Base-by-base conservation (phyloP, 306 rosid genomes). In the Luffa aegyptiaca region DNA sequence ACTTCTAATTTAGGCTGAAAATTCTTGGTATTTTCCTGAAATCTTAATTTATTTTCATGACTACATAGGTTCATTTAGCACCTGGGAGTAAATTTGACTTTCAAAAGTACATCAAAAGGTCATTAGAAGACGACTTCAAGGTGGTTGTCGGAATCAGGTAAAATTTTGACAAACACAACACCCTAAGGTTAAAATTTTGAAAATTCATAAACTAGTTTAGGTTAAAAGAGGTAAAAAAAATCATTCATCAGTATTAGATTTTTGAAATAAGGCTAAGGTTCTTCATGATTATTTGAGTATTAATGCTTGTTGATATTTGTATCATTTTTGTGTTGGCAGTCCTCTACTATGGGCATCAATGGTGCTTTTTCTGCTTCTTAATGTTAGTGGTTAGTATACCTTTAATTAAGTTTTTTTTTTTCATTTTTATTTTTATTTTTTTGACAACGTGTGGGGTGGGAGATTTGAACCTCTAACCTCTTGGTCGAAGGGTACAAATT, bases 131-230 rank as follows among this genome's bases (percentile, higher is more conserved):
- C 81, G 98, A 95, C 87, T 95, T 95, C 66, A 95, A 95, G 91
- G 96, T 91, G 72, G 98, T 95, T 42, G 98, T 95, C 72, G 97
- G 96, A 89, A 95, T 95, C 90, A 92, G 92, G 98, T 92, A 87
- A 81, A 48, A 13, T 20, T 45, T 48, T 36, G 8, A 69, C 9
- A 18, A 4, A 35, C 20, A 39, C 42, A 39, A 39, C 42, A 39
- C 42, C 42, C 42, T 26, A 26, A 26, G 31, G 31, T 26, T 26
- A 26, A 26, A 26, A 26, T 26, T 26, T 26, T 26, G 31, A 26
- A 26, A 26, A 26, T 26, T 26, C 31, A 26, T 26, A 26, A 26
- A 26, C 31, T 26, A 26, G 1, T 26, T 26, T 26, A 26, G 31
- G 31, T 26, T 26, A 26, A 39, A 39, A 39, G 5, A 39, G 42